Conservation (phyloP, 495 filamentous ascomycete genomes). For the Amphirosellinia nigrospora region DNA sequence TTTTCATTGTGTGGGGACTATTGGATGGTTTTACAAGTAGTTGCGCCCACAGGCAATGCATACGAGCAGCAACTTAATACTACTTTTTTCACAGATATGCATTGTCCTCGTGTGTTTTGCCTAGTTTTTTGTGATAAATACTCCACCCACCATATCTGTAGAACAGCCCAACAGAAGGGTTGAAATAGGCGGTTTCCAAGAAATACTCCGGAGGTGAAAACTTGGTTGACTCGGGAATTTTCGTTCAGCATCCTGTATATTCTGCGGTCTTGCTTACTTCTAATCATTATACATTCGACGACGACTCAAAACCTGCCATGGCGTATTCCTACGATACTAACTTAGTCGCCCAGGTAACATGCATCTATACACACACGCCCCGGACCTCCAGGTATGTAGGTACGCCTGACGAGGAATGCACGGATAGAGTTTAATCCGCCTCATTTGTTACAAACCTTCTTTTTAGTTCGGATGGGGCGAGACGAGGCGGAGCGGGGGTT, state of each 20-base stretch:
- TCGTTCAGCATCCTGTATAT: no score
- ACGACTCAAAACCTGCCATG: background rate
- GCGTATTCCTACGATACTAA: background rate
- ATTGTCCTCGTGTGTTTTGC: background rate
- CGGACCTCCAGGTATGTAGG: no score
- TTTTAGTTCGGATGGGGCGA: no score
- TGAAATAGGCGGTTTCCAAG: background rate
- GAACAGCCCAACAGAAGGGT: background rate
- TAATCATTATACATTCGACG: background rate
- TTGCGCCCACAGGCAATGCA: constrained; percentile 10
- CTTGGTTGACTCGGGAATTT: no score
- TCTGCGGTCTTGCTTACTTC: background rate
- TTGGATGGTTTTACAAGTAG: background rate
- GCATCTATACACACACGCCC: background rate
- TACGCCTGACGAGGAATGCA: no score
- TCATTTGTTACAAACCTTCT: no score
- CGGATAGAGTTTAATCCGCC: no score
- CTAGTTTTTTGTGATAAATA: background rate
- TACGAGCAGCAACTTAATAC: constrained; percentile 15
- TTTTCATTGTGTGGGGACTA: constrained; percentile 2
- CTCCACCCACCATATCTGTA: background rate
- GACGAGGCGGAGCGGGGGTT: no score
- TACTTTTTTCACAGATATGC: background rate
- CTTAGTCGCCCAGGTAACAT: background rate
- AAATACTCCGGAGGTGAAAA: background rate